A percentile compares a stretch with the other conserved stretches of the same genome.
phyloP scores from a whole-genome alignment of 164 flowering plant species.

The Kalanchoe fedtschenkoi region DNA sequence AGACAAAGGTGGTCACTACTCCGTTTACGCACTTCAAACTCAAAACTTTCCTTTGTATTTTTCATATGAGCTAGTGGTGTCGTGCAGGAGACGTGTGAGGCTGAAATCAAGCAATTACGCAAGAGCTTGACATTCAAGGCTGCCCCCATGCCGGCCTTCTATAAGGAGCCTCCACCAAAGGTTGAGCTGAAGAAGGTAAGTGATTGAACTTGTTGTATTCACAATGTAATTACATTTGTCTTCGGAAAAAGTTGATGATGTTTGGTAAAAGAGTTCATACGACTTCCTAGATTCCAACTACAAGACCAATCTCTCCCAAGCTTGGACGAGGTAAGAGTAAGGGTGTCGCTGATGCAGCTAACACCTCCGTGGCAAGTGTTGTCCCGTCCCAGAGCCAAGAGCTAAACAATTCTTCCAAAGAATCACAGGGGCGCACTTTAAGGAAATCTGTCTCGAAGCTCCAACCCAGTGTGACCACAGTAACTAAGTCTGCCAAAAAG shows the following conservation, averaged over 20 bases:
- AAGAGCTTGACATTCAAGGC: slow-evolving; percentile 83
- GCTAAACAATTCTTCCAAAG: slow-evolving; percentile 18
- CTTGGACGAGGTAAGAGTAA: slow-evolving; percentile 71
- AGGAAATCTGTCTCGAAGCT: slow-evolving; percentile 38
- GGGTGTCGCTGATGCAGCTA: slow-evolving; percentile 18
- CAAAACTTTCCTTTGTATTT: background rate
- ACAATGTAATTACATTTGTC: background rate
- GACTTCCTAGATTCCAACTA: slow-evolving; percentile 58
- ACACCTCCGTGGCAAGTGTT: slow-evolving; percentile 21
- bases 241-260: background rate
- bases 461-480: slow-evolving; percentile 23
- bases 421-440: slow-evolving; percentile 11
- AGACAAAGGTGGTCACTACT: slow-evolving; percentile 52
- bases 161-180: slow-evolving; percentile 79
- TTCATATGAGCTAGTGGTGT: background rate
- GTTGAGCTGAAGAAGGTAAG: slow-evolving; percentile 73
- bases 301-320: slow-evolving; percentile 77
- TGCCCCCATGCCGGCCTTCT: slow-evolving; percentile 81
- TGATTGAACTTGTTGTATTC: background rate
- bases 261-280: background rate
- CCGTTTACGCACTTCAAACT: background rate
- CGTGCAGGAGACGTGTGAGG: slow-evolving; percentile 63
- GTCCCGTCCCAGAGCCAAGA: slow-evolving; percentile 25
- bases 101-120: slow-evolving; percentile 66
- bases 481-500: slow-evolving; percentile 25